These are phyloP conservation scores for Debaryomyces maramus DNA, from an alignment of 805 yeast genomes.

Conservation along the genomic window DNA sequence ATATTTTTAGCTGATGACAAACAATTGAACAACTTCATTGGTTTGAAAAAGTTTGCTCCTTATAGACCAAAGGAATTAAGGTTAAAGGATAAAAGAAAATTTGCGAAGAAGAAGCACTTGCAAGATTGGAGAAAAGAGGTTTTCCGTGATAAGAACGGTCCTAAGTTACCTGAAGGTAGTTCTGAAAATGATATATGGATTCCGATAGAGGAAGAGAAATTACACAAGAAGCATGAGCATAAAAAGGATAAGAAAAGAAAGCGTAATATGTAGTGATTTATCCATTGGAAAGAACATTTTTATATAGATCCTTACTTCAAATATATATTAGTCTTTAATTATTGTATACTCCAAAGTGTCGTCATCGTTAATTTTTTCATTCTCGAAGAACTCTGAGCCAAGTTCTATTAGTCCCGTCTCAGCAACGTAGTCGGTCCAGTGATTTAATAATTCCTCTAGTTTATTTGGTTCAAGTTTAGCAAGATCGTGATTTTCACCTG, in stretches of 20 bases:
- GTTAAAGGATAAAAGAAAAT: conserved; percentile 78
- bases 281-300: background rate
- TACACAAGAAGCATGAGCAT: conserved; percentile 3
- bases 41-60: conserved; percentile 91
- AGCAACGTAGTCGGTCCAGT: conserved; percentile 54
- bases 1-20: conserved; percentile 87
- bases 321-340: background rate
- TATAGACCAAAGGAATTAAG: conserved; percentile 75
- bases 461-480: conserved; percentile 35
- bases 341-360: conserved; percentile 6
- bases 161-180: conserved; percentile 30
- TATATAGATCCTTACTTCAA: no score
- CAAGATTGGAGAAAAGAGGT: conserved; percentile 88
- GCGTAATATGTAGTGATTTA: conserved; percentile 8
- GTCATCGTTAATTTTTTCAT: conserved; percentile 11
- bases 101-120: conserved; percentile 75
- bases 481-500: conserved; percentile 53
- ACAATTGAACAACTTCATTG: conserved; percentile 79
- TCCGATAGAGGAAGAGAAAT: conserved; percentile 24
- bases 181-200: conserved; percentile 43
- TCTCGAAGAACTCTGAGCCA: conserved; percentile 13
- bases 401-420: conserved; percentile 49
- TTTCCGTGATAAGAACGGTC: conserved; percentile 62
- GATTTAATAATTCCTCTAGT: conserved; percentile 41
- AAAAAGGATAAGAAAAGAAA: conserved; percentile 10